Evolutionary conservation across 1,139 yeast genomes (phyloP).

Genomic region (Kluyveromyces sp.): DNA sequence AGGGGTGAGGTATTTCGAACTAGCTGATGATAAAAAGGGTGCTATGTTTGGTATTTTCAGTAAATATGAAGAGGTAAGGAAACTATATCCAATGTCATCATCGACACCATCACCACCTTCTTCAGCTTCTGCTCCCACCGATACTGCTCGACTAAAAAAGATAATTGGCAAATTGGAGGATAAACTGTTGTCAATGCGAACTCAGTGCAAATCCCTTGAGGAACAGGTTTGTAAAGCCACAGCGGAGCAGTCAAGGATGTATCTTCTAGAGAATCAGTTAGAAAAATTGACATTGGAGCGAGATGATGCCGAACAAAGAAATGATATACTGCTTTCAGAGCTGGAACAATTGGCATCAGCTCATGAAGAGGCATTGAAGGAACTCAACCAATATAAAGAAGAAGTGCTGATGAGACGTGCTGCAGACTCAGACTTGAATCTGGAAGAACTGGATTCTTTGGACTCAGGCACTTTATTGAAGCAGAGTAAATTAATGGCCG

Average conservation of each 20-base stretch:
- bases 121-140: constrained; percentile 7
- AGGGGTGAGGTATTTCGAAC: constrained; percentile 55
- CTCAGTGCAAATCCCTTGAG: constrained; percentile 25
- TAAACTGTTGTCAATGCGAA: constrained; percentile 23
- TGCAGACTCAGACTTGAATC: constrained; percentile 22
- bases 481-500: constrained; percentile 34
- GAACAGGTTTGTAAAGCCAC: constrained; percentile 25
- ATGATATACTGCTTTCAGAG: constrained; percentile 32
- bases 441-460: constrained; percentile 17
- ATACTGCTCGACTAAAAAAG: constrained; percentile 24
- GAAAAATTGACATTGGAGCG: constrained; percentile 50
- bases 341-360: constrained; percentile 31
- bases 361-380: constrained; percentile 36
- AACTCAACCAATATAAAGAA: constrained; percentile 39
- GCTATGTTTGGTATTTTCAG: constrained; percentile 55
- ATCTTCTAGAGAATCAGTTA: constrained; percentile 35
- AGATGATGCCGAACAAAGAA: constrained; percentile 42
- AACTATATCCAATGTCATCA: too few relatives aligned
- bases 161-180: constrained; percentile 42
- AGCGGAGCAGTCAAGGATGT: constrained; percentile 25
- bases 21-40: constrained; percentile 27
- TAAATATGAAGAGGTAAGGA: constrained; percentile 26
- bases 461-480: constrained; percentile 24
- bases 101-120: neutral
- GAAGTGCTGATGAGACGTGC: constrained; percentile 38